Percentiles rank a stretch among this genome's conserved stretches.
phyloP scores from a whole-genome alignment of 306 rosid genomes.

The Morella rubra region DNA sequence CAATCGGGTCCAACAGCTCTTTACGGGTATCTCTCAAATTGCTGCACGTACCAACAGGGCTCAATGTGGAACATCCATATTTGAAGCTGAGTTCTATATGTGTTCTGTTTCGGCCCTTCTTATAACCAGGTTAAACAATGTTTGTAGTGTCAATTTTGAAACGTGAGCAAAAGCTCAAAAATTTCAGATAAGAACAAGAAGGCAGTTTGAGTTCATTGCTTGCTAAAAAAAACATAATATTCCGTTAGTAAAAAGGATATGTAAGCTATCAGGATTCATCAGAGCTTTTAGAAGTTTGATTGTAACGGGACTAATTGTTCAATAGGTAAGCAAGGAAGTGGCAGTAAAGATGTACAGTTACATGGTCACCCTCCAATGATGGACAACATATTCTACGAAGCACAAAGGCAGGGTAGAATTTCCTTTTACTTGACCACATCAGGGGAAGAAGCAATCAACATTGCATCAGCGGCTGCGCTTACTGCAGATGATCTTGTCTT shows the following conservation, averaged over 20 bases:
- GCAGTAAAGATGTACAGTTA: slow-evolving; percentile 57
- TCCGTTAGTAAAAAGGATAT: neutral
- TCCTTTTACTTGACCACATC: slow-evolving; percentile 60
- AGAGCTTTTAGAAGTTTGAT: neutral
- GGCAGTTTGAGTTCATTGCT: neutral
- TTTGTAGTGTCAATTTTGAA: neutral
- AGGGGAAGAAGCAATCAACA: slow-evolving; percentile 75
- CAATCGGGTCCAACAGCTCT: slow-evolving; percentile 22
- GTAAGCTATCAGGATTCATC: neutral
- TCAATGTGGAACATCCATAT: neutral
- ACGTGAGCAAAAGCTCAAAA: neutral
- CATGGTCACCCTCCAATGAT: slow-evolving; percentile 70
- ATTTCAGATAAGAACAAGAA: neutral
- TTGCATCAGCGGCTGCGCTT: slow-evolving; percentile 80
- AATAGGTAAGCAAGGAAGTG: slow-evolving; percentile 54
- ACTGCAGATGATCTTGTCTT: slow-evolving; percentile 47
- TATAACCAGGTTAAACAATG: neutral
- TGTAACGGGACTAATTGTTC: neutral
- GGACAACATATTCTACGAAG: slow-evolving; percentile 67
- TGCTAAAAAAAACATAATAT: neutral
- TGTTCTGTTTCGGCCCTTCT: neutral
- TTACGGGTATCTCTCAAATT: slow-evolving; percentile 37
- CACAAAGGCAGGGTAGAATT: slow-evolving; percentile 79
- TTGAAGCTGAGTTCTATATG: neutral
- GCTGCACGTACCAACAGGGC: neutral